Evolutionary conservation across 768 basidiomycete genomes (phyloP).

Genomic region (Pleurotus eryngii): DNA sequence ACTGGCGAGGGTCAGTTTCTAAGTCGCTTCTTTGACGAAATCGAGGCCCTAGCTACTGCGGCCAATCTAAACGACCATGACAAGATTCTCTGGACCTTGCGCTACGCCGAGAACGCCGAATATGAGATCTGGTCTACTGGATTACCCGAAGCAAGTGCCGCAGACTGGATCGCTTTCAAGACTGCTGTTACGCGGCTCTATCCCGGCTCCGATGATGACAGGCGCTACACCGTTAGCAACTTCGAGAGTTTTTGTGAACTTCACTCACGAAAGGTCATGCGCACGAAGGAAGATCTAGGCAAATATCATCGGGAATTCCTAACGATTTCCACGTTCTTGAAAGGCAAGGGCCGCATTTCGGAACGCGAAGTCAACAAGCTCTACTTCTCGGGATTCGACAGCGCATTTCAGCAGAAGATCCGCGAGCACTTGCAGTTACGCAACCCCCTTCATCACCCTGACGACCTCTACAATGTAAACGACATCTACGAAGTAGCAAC

Average conservation of each 20-base stretch:
- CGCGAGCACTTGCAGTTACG: not conserved
- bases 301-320: not conserved
- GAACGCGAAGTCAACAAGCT: slow-evolving; percentile 1
- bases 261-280: not conserved
- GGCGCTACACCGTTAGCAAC: not conserved
- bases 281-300: not conserved
- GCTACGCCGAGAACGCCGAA: not conserved
- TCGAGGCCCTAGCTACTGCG: not conserved
- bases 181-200: not conserved
- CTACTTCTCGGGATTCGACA: not conserved
- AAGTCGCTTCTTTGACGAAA: not conserved
- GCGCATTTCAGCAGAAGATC: not conserved
- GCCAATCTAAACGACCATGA: not conserved
- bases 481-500: not conserved
- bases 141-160: not conserved
- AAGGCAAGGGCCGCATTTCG: not conserved
- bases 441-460: not conserved
- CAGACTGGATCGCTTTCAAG: not conserved
- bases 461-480: not conserved
- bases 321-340: not conserved
- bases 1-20: not conserved
- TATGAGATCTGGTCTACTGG: not conserved
- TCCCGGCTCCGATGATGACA: not conserved
- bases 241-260: not conserved
- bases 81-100: not conserved